A percentile compares a stretch with the other conserved stretches of the same genome.
Conservation (phyloP, 2,329 filamentous ascomycete genomes). For the Cytospora paraplurivora region DNA sequence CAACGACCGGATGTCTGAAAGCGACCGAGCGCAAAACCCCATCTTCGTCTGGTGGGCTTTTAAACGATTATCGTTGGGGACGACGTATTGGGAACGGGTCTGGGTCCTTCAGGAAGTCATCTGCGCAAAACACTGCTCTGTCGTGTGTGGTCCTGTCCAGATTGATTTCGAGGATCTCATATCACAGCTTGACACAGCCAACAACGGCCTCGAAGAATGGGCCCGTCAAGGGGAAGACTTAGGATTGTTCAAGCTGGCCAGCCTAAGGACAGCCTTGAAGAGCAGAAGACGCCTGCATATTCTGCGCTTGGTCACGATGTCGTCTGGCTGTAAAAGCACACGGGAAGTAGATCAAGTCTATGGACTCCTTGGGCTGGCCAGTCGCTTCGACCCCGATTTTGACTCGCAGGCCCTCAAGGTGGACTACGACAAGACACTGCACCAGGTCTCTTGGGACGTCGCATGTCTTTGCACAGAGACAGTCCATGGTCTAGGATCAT, state of each 20-base stretch:
- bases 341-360: conserved; percentile 9
- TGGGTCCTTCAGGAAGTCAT: conserved; percentile 16
- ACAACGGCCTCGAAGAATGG: not conserved
- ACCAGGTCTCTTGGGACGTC: conserved; percentile 6
- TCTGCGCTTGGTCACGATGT: conserved; percentile 1
- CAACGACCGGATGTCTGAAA: too few species aligned
- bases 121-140: not conserved
- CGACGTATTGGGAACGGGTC: conserved; percentile 11
- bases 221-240: not conserved
- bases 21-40: too few species aligned
- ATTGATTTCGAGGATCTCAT: conserved; percentile 11
- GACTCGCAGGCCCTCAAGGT: conserved; percentile 6
- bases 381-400: conserved; percentile 12
- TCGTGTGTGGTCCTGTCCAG: conserved; percentile 10
- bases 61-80: too few species aligned
- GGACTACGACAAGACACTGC: conserved; percentile 11
- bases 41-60: too few species aligned
- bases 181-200: not conserved
- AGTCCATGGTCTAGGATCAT: not conserved
- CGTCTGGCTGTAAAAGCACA: conserved; percentile 3
- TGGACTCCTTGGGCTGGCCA: conserved; percentile 7
- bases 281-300: not conserved
- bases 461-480: not conserved
- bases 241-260: conserved; percentile 8
- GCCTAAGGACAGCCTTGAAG: not conserved